These are phyloP conservation scores for Celoporthe dispersa DNA, from an alignment of 2,329 filamentous ascomycete species.

Conservation along the genomic window DNA sequence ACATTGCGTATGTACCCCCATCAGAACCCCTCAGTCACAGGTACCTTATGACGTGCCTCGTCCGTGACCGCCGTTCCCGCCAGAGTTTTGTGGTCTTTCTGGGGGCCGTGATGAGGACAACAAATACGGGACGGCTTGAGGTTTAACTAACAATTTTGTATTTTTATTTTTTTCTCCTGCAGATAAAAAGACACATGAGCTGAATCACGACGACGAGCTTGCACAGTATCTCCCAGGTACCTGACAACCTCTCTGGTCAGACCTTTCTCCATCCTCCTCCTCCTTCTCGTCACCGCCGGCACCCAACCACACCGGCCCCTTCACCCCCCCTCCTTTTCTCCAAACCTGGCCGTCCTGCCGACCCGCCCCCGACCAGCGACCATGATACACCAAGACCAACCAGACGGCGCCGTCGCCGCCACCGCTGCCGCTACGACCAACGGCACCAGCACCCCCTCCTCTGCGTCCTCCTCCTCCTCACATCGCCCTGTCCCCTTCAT, in stretches of 20 bases:
- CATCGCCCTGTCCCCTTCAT: conserved; percentile 61
- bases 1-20: conserved; percentile 9
- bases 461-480: neutral
- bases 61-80: neutral
- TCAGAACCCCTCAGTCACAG: conserved; percentile 4
- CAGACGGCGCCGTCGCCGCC: neutral
- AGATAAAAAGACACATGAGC: neutral
- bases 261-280: neutral
- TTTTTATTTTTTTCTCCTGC: too few relatives aligned
- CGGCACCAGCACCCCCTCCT: conserved; percentile 41
- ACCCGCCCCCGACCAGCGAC: neutral
- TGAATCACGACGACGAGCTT: neutral
- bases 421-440: conserved; percentile 32
- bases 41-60: conserved; percentile 12
- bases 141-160: too few relatives aligned
- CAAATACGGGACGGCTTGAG: too few relatives aligned
- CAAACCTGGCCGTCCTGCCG: neutral
- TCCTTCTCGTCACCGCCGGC: neutral
- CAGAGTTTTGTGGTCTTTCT: neutral
- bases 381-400: neutral
- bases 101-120: neutral
- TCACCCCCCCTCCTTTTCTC: neutral
- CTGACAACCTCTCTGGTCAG: neutral
- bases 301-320: neutral
- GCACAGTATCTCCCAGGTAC: neutral